These are phyloP conservation scores for Exophiala phaeomuriformis DNA, from an alignment of 2,329 filamentous ascomycete species.

Conservation along the genomic window DNA sequence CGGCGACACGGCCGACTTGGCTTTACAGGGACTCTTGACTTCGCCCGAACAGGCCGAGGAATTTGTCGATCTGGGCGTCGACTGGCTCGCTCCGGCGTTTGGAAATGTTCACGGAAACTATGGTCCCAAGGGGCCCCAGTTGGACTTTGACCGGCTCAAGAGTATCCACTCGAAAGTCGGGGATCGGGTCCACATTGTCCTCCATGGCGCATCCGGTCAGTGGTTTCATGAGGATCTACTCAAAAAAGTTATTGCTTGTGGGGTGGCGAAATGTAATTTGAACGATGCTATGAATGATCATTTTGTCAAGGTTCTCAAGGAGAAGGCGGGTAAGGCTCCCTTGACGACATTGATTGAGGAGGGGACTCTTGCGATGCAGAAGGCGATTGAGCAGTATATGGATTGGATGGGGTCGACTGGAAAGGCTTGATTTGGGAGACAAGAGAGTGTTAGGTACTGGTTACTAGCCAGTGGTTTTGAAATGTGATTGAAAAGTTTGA, in stretches of 20 bases:
- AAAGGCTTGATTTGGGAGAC: slow-evolving; percentile 27
- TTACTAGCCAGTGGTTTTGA: too few species aligned
- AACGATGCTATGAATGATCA: slow-evolving; percentile 20
- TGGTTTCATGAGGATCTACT: slow-evolving; percentile 51
- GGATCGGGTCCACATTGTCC: slow-evolving; percentile 45
- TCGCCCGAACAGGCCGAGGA: slow-evolving; percentile 62
- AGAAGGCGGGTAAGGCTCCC: slow-evolving; percentile 46
- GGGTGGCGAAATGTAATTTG: slow-evolving; percentile 49
- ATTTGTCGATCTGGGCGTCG: slow-evolving; percentile 63
- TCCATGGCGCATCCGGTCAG: slow-evolving; percentile 55
- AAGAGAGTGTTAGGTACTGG: too few species aligned
- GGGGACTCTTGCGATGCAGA: slow-evolving; percentile 49
- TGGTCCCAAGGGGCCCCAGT: slow-evolving; percentile 36
- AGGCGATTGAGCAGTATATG: slow-evolving; percentile 50
- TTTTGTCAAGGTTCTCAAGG: slow-evolving; percentile 44
- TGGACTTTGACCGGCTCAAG: slow-evolving; percentile 39
- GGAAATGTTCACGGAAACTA: slow-evolving; percentile 71
- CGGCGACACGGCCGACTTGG: slow-evolving; percentile 53
- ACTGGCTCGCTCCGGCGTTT: slow-evolving; percentile 69
- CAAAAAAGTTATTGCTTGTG: slow-evolving; percentile 47
- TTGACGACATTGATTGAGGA: slow-evolving; percentile 51
- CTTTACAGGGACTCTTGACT: slow-evolving; percentile 51
- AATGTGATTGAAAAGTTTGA: too few species aligned
- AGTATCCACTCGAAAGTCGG: slow-evolving; percentile 46
- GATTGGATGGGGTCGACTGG: slow-evolving; percentile 42